Conservation (phyloP, 2,329 filamentous ascomycete species). For the Colletotrichum australisinense region DNA sequence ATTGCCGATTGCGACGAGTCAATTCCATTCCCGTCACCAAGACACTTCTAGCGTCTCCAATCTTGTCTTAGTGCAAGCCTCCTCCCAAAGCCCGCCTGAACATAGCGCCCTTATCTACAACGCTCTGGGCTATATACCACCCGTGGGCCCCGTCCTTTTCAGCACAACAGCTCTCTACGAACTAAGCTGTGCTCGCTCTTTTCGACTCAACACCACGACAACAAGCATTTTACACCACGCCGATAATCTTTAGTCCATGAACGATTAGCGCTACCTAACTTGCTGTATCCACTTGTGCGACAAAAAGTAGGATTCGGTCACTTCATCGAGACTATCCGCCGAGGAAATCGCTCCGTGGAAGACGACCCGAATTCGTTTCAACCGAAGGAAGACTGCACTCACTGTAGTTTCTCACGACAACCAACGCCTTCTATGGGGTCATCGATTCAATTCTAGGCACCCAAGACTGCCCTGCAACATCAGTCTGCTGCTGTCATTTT, state of each 20-base stretch:
- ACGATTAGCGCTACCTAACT: not conserved
- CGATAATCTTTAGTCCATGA: not conserved
- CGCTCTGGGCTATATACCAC: constrained; percentile 33
- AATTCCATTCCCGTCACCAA: constrained; percentile 37
- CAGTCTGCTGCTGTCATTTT: not conserved
- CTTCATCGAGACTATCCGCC: not conserved
- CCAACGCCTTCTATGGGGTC: constrained; percentile 9
- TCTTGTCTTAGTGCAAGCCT: constrained; percentile 33
- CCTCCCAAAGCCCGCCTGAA: constrained; percentile 3
- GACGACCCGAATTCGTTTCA: not conserved
- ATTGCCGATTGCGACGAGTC: constrained; percentile 35
- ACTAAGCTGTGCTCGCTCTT: not conserved
- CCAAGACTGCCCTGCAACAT: not conserved
- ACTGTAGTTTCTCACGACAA: not conserved
- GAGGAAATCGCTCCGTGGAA: not conserved
- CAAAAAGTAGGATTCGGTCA: not conserved
- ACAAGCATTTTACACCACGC: not conserved
- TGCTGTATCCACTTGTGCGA: not conserved
- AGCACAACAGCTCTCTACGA: not conserved
- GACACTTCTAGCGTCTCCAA: constrained; percentile 33
- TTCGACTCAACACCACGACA: not conserved
- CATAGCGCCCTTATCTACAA: constrained; percentile 12
- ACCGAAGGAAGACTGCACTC: not conserved
- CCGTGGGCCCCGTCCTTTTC: constrained; percentile 22
- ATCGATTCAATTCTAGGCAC: constrained; percentile 10